These are phyloP conservation scores for Stevia rebaudiana DNA, from an alignment of 140 eudicot species.

Conservation along the genomic window DNA sequence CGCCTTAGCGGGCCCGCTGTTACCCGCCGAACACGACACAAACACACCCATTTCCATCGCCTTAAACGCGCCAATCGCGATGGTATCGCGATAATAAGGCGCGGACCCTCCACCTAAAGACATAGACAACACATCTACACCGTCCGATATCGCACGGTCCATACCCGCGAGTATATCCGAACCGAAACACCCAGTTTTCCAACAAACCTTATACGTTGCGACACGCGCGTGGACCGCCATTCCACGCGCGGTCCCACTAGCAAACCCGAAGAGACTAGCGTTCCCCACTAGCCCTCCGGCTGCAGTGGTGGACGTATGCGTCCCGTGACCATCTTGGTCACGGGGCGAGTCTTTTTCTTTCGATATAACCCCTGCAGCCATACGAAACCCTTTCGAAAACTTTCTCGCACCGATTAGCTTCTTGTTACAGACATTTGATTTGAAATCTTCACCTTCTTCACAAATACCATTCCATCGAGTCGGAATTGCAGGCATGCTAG, in stretches of 20 bases:
- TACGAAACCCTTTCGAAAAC: slow-evolving; percentile 54
- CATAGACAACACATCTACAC: slow-evolving; percentile 72
- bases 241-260: slow-evolving; percentile 81
- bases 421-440: slow-evolving; percentile 42
- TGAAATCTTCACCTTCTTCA: slow-evolving; percentile 48
- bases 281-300: slow-evolving; percentile 54
- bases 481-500: slow-evolving; percentile 50
- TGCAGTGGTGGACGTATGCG: slow-evolving; percentile 87
- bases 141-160: slow-evolving; percentile 69
- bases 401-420: slow-evolving; percentile 70
- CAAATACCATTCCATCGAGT: slow-evolving; percentile 62
- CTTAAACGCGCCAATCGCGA: slow-evolving; percentile 73
- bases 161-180: slow-evolving; percentile 84
- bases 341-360: slow-evolving; percentile 62
- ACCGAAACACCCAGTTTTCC: slow-evolving; percentile 68
- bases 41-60: slow-evolving; percentile 82
- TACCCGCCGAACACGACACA: slow-evolving; percentile 85
- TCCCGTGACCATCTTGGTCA: slow-evolving; percentile 89
- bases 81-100: slow-evolving; percentile 58
- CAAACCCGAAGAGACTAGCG: slow-evolving; percentile 76
- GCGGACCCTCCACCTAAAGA: slow-evolving; percentile 79
- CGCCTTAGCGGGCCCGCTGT: slow-evolving; percentile 57
- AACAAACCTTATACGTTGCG: slow-evolving; percentile 68
- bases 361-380: slow-evolving; percentile 42
- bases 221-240: slow-evolving; percentile 77